Conservation (phyloP, 2,329 filamentous ascomycete species). For the Fusarium albidum region DNA sequence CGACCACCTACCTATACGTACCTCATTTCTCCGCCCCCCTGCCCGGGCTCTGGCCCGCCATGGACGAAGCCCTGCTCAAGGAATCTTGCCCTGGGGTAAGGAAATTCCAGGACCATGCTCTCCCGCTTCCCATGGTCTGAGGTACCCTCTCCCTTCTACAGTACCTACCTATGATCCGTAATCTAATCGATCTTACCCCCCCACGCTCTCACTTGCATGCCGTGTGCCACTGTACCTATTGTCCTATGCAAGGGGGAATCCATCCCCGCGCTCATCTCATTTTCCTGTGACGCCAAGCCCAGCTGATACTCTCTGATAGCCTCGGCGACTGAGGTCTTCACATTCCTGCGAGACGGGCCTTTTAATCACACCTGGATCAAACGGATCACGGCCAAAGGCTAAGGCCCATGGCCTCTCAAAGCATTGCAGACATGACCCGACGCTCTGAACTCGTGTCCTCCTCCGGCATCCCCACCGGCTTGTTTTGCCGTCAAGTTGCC, state of each 20-base stretch:
- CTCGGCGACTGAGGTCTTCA: neutral
- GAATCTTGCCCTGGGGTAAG: too few relatives aligned
- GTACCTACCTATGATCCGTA: constrained; percentile 8
- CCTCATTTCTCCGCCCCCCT: neutral
- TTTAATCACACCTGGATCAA: neutral
- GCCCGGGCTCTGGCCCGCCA: too few relatives aligned
- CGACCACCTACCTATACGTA: neutral
- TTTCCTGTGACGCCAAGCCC: neutral
- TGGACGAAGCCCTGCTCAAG: too few relatives aligned
- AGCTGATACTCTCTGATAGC: neutral
- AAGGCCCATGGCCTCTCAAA: too few relatives aligned
- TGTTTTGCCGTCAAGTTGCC: neutral
- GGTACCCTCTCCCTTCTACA: neutral
- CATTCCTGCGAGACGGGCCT: neutral
- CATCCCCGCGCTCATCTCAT: neutral
- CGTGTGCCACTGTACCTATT: too few relatives aligned
- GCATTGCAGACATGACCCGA: neutral
- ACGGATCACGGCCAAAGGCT: too few relatives aligned
- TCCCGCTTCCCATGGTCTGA: constrained; percentile 1
- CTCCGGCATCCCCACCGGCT: neutral
- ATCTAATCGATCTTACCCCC: constrained; percentile 1
- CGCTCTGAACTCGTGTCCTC: neutral
- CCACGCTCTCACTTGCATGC: neutral
- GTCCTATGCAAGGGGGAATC: constrained; percentile 1
- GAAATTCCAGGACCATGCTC: neutral